Evolutionary conservation across 192 early-diverging fungal genomes (phyloP), one percentile per base, ranked within the genome.

Genomic region (Mortierella hygrophila): DNA sequence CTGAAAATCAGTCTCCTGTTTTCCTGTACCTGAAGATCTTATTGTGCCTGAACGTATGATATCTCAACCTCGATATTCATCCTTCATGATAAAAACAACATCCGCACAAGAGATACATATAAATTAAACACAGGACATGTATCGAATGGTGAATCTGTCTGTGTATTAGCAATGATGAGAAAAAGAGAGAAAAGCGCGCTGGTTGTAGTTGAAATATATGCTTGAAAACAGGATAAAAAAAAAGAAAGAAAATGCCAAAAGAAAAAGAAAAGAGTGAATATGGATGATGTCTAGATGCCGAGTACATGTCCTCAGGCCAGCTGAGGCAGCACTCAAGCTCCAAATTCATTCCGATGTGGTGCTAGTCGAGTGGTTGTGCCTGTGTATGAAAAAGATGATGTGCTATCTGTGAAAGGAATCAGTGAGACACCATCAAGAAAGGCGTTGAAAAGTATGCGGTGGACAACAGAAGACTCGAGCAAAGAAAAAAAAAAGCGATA

Each of bases 221-320:
- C 55, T 57, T 2, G n/a, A 65, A 32, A 65, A 65, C 29, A 65
- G 60, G 29, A 32, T 26, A 26, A 18, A 26, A 60, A 60, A 16
- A 52, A 46, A 46, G 10, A 46, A 46, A 55, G 54, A 55, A 55
- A 65, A 65, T 65, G 60, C 60, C 29, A 65, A 65, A 65, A 65
- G 10, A 32, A 65, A 65, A 65, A 65, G 2, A 32, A 32, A 65
- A 26, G n/a, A 23, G n/a, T 52, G 55, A 26, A 26, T 26, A 26
- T 26, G 55, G 23, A 65, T 2, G 57, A 15, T 65, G 8, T 35
- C 0, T 29, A 4, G 60, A 15, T 6, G 10, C 4, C 4, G 29
- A 65, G 11, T 26, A 65, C 9, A 32, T 65, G 60, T 32, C 60
- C 26, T 65, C 13, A 65, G 60, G 7, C 60, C 60, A 65, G 60